Percentiles rank a stretch among this genome's conserved stretches.
Conservation (phyloP, 2,329 filamentous ascomycete species). For the Neonectria magnoliae region DNA sequence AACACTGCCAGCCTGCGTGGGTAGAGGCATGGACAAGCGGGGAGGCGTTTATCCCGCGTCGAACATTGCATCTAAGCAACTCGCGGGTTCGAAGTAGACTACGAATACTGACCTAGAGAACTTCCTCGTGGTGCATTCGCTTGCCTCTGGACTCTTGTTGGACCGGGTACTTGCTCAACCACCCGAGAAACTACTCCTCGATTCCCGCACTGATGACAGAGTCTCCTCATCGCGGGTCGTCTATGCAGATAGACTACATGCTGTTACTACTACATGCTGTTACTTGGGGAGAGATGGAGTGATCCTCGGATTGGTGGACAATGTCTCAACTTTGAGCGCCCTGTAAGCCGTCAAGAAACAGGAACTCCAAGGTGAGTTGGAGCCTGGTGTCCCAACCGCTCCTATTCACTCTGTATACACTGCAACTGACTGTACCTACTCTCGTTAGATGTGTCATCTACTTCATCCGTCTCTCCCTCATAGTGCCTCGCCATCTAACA, state of each 20-base stretch:
- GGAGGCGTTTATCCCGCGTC: neutral
- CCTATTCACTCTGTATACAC: neutral
- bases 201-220: neutral
- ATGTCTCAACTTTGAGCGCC: constrained; percentile 27
- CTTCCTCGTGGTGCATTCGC: neutral
- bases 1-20: neutral
- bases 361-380: constrained; percentile 6
- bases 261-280: too few relatives aligned
- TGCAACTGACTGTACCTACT: neutral
- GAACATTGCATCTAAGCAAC: neutral
- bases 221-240: neutral
- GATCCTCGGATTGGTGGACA: constrained; percentile 2
- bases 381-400: neutral
- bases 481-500: neutral
- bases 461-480: neutral
- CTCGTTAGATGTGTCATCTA: neutral
- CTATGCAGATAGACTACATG: neutral
- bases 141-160: neutral
- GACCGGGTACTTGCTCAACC: neutral
- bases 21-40: neutral
- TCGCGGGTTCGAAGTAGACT: neutral
- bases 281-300: neutral
- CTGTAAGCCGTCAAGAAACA: constrained; percentile 5
- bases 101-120: neutral
- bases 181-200: neutral